Base-by-base conservation (phyloP, 495 filamentous ascomycete genomes). In the Rostrohypoxylon terebratum region DNA sequence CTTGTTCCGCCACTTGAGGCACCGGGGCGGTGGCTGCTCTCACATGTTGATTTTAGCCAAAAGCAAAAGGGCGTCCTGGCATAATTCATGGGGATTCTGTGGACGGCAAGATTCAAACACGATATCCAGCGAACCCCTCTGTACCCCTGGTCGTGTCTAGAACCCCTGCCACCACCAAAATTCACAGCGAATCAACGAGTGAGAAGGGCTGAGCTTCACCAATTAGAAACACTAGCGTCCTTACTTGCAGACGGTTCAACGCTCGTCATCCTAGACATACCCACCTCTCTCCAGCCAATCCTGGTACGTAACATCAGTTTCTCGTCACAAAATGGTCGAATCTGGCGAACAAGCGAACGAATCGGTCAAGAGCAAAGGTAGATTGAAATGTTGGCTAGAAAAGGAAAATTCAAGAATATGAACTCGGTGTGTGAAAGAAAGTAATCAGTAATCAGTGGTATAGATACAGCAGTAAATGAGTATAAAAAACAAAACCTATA, bases 171-270 rank as follows among this genome's bases (percentile, higher is more conserved):
- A 16, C 42, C 18, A 51, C 48, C 61, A 66, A 51, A 21, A 63
- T 48, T 18, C 63, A 44, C 14, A 54, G 51, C 71, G 42, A 74
- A 74, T 74, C 71, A 74, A 18, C n/a, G 50, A 44, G 7, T n/a
- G 5, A 25, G 10, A 0, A 40, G 1, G 25, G 60, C 38, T 53
- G 51, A 47, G 45, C 71, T 69, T 74, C 63, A 74, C 71, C 71
- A 74, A 67, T 74, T 59, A 47, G 71, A 74, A 74, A 74, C 71
- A 74, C 71, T 74, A 70, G 71, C 44, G 71, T 58, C 36, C 62
- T 74, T 69, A 63, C 71, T 69, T 66, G 71, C 71, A 74, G 71
- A 66, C 66, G 59, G 23, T 59, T 68, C 21, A 53, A 74, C 47
- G 36, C 54, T 59, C 71, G 61, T 60, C 71, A 74, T 69, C 66